Conservation (phyloP, 345 rosid species). For the Salix dunnii region DNA sequence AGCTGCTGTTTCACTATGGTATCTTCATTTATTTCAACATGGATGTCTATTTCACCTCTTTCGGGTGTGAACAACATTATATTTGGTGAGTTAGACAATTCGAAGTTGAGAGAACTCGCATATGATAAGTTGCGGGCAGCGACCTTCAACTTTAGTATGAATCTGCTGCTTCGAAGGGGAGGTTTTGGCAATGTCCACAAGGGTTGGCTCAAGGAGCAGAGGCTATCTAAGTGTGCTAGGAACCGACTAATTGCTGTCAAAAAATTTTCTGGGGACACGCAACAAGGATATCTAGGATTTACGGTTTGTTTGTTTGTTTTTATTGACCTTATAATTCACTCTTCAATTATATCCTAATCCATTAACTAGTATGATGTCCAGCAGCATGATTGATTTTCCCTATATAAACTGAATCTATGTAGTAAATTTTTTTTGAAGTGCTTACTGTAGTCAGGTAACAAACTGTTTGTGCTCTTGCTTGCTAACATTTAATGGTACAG, state of each 20-base stretch:
- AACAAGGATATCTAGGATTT: not conserved
- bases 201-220: slow-evolving; percentile 8
- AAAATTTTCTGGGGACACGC: not conserved
- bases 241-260: slow-evolving; percentile 2
- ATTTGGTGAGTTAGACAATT: not conserved
- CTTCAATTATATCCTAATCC: no score
- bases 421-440: no score
- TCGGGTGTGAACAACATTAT: not conserved
- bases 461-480: not conserved
- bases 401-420: no score
- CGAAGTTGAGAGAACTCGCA: not conserved
- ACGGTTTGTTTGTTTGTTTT: not conserved
- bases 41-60: slow-evolving; percentile 2
- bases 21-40: not conserved
- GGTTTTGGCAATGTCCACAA: slow-evolving; percentile 7
- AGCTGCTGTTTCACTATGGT: no score
- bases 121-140: slow-evolving; percentile 10
- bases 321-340: no score
- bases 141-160: not conserved
- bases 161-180: slow-evolving; percentile 9
- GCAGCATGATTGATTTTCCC: no score
- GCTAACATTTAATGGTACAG: not conserved
- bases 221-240: not conserved
- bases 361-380: no score
- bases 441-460: no score